These are phyloP conservation scores for Lasiodiplodia sp. DNA, from an alignment of 2,329 filamentous ascomycete genomes.

Conservation along the genomic window DNA sequence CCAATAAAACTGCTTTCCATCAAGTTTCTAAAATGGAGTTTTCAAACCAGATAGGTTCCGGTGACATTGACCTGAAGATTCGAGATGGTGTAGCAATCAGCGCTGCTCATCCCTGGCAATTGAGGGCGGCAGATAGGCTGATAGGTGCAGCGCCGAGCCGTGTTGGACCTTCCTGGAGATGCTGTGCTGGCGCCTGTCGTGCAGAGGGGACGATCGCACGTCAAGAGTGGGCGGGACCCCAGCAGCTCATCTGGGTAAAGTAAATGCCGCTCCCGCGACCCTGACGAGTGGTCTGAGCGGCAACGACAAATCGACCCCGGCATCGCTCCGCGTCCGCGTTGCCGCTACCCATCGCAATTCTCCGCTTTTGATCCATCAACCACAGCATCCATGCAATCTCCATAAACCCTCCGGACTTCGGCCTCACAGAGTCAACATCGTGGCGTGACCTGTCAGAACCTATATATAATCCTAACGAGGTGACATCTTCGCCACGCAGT, in stretches of 20 bases:
- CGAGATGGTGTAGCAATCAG: neutral
- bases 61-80: no score
- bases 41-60: neutral
- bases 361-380: slow-evolving; percentile 7
- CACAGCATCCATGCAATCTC: neutral
- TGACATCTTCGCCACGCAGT: neutral
- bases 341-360: slow-evolving; percentile 9
- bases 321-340: neutral
- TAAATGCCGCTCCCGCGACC: neutral
- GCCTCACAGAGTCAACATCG: neutral
- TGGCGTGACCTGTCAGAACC: neutral
- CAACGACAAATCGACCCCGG: slow-evolving; percentile 4
- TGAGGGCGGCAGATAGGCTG: slow-evolving; percentile 6
- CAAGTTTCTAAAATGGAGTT: neutral
- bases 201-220: slow-evolving; percentile 9
- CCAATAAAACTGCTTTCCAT: neutral
- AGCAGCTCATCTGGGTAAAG: neutral
- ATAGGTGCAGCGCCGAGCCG: slow-evolving; percentile 9
- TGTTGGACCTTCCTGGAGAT: slow-evolving; percentile 17
- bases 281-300: neutral
- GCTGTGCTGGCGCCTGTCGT: neutral
- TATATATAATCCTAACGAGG: neutral
- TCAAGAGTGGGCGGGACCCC: slow-evolving; percentile 20
- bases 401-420: neutral
- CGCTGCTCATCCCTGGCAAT: neutral